phyloP scores from a whole-genome alignment of 2,329 filamentous ascomycete species.

The Lachnellula subtilissima region DNA sequence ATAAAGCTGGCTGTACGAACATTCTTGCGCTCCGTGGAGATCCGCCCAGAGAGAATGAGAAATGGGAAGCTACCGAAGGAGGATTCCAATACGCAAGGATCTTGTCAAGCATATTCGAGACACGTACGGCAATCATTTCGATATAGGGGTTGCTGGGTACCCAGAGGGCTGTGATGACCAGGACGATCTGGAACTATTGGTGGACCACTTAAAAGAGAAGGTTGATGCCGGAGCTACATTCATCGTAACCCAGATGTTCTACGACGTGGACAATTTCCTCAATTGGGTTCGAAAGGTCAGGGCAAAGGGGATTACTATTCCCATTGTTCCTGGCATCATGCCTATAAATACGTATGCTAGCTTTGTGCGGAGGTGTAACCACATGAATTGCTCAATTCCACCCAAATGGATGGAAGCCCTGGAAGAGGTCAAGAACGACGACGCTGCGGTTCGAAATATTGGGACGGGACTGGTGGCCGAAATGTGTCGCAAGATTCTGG shows the following conservation, averaged over 20 bases:
- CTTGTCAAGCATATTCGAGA: slow-evolving; percentile 72
- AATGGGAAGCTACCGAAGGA: slow-evolving; percentile 83
- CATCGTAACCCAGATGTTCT: slow-evolving; percentile 99
- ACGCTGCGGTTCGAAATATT: slow-evolving; percentile 83
- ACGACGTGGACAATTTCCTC: slow-evolving; percentile 93
- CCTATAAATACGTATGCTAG: slow-evolving; percentile 93
- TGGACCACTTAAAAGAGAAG: slow-evolving; percentile 95
- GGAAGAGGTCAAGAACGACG: slow-evolving; percentile 95
- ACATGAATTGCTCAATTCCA: slow-evolving; percentile 84
- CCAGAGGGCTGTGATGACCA: slow-evolving; percentile 95
- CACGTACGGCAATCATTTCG: slow-evolving; percentile 83
- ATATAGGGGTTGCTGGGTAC: slow-evolving; percentile 96
- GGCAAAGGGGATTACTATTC: slow-evolving; percentile 74
- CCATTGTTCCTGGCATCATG: slow-evolving; percentile 85
- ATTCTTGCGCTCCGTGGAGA: slow-evolving; percentile 92
- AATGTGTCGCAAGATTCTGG: slow-evolving; percentile 82
- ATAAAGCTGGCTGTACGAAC: slow-evolving; percentile 94
- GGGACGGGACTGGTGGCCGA: slow-evolving; percentile 83
- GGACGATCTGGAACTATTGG: slow-evolving; percentile 74
- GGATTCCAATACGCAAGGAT: slow-evolving; percentile 89
- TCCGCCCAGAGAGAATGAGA: slow-evolving; percentile 87
- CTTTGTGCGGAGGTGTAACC: slow-evolving; percentile 83
- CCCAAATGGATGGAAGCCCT: slow-evolving; percentile 73
- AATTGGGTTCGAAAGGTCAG: slow-evolving; percentile 85
- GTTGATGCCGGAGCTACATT: slow-evolving; percentile 90